Conservation (phyloP, 139 green algal species). For the Astrephomene gubernaculifera region DNA sequence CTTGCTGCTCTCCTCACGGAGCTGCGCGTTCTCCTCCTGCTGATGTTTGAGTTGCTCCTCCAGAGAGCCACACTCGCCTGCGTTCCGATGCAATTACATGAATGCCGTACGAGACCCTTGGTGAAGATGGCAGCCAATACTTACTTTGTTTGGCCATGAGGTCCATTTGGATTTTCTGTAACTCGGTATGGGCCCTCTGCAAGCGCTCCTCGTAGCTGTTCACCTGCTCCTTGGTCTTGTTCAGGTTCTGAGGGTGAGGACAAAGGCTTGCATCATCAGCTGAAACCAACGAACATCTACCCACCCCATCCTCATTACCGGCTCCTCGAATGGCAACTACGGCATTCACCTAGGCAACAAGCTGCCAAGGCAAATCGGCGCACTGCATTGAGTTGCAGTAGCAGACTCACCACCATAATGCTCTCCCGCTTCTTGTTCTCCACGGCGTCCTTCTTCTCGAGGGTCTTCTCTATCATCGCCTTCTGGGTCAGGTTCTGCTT, state of each 20-base stretch:
- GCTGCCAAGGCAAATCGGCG: too few relatives aligned
- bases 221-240: constrained; percentile 75
- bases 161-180: constrained; percentile 68
- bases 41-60: constrained; percentile 40
- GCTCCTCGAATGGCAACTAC: too few relatives aligned
- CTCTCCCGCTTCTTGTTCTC: constrained; percentile 85
- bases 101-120: too few relatives aligned
- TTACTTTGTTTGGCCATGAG: constrained; percentile 54
- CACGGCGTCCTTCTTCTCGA: constrained; percentile 74
- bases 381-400: too few relatives aligned
- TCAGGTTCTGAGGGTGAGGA: constrained; percentile 55
- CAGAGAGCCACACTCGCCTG: constrained; percentile 37
- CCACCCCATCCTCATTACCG: too few relatives aligned
- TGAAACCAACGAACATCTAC: too few relatives aligned
- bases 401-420: constrained; percentile 80
- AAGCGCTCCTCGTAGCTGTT: constrained; percentile 62
- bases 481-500: constrained; percentile 74
- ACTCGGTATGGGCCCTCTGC: constrained; percentile 47
- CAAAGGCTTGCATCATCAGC: too few relatives aligned
- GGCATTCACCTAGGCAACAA: too few relatives aligned
- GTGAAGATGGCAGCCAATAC: too few relatives aligned
- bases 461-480: constrained; percentile 73
- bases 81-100: background rate
- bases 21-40: background rate
- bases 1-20: background rate